Base-by-base conservation (phyloP, 495 filamentous ascomycete genomes). In the Podospora anserina region DNA sequence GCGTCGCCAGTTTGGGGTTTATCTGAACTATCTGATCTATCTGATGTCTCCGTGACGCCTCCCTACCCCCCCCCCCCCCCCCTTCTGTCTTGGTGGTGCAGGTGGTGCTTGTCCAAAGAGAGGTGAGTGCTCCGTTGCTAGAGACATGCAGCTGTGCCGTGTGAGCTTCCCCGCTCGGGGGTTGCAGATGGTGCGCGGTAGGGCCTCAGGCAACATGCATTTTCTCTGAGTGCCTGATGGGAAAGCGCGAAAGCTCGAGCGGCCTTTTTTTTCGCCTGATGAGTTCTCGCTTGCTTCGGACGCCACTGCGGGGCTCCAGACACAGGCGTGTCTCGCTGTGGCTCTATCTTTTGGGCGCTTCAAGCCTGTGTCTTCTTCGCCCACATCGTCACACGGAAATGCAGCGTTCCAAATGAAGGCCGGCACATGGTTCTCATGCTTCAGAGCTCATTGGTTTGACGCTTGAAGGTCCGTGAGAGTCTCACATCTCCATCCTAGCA, bases 361-460 rank as follows among this genome's bases (percentile, higher is more conserved):
- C 54, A 20, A 20, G 54, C 4, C 11, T 6, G 3, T 58, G 61
- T n/a, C 61, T 32, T 4, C 23, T 61, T 61, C 26, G 59, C 5
- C 16, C 23, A 7, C 27, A 11, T 13, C n/a, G 30, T 63, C 19
- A 19, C 61, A 49, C 61, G 4, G 27, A 63, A 32, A 63, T 63
- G 61, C 61, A 63, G 16, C 28, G 34, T 19, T 32, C 61, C n/a
- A 63, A 32, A 63, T 63, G 27, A 63, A 63, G 19, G n/a, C n/a
- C 28, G 18, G 39, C 39, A 49, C 39, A 49, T 28, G 61, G 32
- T 18, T 16, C 16, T n/a, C 61, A 7, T 44, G n/a, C 6, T 30
- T 18, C 26, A 20, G 59, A 49, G 5, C 39, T 16, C 39, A 49
- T 49, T 49, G 39, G 39, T 49, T 49, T 49, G 39, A 49, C 39